phyloP scores from a whole-genome alignment of 2,329 filamentous ascomycete genomes.

The Pyricularia sp. region DNA sequence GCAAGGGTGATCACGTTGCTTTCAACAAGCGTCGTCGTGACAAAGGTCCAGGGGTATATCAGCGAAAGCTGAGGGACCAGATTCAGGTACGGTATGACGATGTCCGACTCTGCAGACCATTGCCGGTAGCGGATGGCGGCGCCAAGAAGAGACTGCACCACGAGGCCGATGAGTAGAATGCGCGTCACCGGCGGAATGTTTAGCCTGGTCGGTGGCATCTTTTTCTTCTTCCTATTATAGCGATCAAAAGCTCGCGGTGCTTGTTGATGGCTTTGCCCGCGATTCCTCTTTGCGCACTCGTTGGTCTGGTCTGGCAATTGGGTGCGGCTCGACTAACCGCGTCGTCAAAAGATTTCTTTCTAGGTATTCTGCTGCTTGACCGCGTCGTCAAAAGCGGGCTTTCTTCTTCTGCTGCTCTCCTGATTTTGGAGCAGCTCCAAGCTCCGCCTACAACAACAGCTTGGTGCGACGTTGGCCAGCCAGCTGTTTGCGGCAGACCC shows the following conservation, averaged over 20 bases:
- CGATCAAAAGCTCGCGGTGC: not conserved
- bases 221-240: slow-evolving; percentile 3
- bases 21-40: slow-evolving; percentile 82
- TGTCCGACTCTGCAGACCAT: slow-evolving; percentile 52
- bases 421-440: not conserved
- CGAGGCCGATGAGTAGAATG: slow-evolving; percentile 63
- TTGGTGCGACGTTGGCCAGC: not conserved
- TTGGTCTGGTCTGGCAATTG: not conserved
- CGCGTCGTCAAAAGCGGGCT: not conserved
- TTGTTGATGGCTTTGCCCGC: not conserved
- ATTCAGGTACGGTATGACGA: slow-evolving; percentile 77
- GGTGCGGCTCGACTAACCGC: not conserved
- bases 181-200: slow-evolving; percentile 91
- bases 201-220: slow-evolving; percentile 55
- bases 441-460: not conserved
- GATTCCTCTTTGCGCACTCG: not conserved
- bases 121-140: slow-evolving; percentile 66
- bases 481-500: not conserved
- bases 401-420: not conserved
- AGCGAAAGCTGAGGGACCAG: slow-evolving; percentile 77
- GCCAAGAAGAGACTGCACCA: slow-evolving; percentile 74
- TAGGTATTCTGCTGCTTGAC: not conserved
- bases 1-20: slow-evolving; percentile 82
- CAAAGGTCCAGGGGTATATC: slow-evolving; percentile 86
- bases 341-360: not conserved